Evolutionary conservation across 495 filamentous ascomycete species (phyloP).

Genomic region (Diplogelasinospora grovesii): DNA sequence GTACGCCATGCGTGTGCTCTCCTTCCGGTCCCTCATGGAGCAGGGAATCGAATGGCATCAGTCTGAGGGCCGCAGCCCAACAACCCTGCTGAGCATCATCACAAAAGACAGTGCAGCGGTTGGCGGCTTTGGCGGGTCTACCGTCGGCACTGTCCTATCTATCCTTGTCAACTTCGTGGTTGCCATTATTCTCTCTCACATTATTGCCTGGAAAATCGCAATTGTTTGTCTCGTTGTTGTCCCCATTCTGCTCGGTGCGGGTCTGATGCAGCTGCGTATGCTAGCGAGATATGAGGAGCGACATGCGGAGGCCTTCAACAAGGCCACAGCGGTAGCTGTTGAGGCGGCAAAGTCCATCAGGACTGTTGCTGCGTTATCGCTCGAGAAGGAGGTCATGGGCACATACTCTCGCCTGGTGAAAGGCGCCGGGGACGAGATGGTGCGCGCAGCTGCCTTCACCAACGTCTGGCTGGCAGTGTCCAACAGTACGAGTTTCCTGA

Average conservation of each 20-base stretch:
- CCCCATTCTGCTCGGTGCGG: constrained; percentile 66
- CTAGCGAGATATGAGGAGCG: constrained; percentile 63
- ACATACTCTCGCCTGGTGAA: constrained; percentile 42
- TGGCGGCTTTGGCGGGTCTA: constrained; percentile 68
- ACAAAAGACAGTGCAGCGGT: constrained; percentile 74
- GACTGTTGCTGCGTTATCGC: constrained; percentile 65
- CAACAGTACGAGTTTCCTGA: constrained; percentile 69
- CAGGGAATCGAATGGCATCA: constrained; percentile 86
- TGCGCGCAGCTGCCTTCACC: constrained; percentile 7
- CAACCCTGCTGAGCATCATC: constrained; percentile 70
- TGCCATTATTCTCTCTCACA: constrained; percentile 53
- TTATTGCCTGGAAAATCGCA: constrained; percentile 83
- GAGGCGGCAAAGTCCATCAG: constrained; percentile 80
- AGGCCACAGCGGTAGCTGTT: constrained; percentile 69
- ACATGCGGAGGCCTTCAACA: constrained; percentile 61
- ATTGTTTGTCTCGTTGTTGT: constrained; percentile 72
- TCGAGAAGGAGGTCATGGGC: constrained; percentile 57
- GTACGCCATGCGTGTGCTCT: constrained; percentile 65
- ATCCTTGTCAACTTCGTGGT: constrained; percentile 62
- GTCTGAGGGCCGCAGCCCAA: constrained; percentile 68
- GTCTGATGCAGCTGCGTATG: constrained; percentile 64
- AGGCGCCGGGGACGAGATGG: constrained; percentile 9
- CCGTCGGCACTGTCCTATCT: constrained; percentile 68
- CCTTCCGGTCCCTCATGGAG: constrained; percentile 76
- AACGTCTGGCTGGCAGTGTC: constrained; percentile 60